phyloP scores from a whole-genome alignment of 1,284 basidiomycete species.

The Heimioporus punctisporus region DNA sequence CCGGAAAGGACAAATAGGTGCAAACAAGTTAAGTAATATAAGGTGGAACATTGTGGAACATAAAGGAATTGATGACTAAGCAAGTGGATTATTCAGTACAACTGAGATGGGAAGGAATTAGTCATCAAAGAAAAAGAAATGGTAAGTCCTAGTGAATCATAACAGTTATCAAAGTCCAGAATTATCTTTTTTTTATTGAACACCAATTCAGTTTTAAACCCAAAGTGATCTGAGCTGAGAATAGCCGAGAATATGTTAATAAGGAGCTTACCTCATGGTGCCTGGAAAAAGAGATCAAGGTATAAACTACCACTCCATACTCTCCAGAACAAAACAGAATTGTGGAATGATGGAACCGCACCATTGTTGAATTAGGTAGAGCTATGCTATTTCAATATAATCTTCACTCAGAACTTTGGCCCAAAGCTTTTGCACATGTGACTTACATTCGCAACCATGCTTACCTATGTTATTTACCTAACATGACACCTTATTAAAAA shows the following conservation, averaged over 20 bases:
- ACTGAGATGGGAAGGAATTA: no score
- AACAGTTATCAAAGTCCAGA: neutral
- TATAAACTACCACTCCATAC: slow-evolving; percentile 2
- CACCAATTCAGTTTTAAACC: neutral
- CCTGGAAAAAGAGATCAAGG: neutral
- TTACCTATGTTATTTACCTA: neutral
- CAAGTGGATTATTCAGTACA: no score
- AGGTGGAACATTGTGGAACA: no score
- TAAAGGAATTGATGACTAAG: no score
- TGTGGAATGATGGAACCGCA: slow-evolving; percentile 3
- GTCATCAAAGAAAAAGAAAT: no score
- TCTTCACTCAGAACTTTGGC: neutral
- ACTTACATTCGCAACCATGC: slow-evolving; percentile 1
- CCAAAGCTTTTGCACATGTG: slow-evolving; percentile 1
- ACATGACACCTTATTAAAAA: slow-evolving; percentile 3
- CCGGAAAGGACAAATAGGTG: no score
- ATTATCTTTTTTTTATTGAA: neutral
- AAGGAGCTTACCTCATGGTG: neutral
- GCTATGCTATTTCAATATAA: slow-evolving; percentile 1
- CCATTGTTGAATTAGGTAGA: neutral
- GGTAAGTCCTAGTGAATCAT: no score
- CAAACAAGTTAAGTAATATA: no score
- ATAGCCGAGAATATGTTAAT: slow-evolving; percentile 9
- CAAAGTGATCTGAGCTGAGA: neutral
- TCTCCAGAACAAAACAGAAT: slow-evolving; percentile 9